phyloP scores from a whole-genome alignment of 2,329 filamentous ascomycete genomes.

The Talaromyces rugulosus region DNA sequence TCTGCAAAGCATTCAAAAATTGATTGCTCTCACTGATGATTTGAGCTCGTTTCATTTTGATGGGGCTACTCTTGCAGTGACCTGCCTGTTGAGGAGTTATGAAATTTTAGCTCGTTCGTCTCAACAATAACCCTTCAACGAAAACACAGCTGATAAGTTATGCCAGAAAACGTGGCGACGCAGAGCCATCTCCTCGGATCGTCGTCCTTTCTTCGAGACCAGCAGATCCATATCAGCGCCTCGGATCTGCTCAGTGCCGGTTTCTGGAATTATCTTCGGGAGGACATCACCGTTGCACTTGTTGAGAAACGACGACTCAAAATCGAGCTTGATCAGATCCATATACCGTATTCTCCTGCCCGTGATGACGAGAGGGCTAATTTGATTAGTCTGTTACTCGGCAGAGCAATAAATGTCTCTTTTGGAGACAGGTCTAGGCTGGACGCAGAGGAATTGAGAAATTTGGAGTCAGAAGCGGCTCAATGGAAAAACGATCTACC shows the following conservation, averaged over 20 bases:
- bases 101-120: conserved; percentile 44
- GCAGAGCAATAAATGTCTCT: conserved; percentile 40
- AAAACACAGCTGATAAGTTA: not conserved
- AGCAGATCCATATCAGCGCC: conserved; percentile 16
- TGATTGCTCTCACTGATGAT: conserved; percentile 35
- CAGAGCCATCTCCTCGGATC: conserved; percentile 47
- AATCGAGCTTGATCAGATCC: conserved; percentile 32
- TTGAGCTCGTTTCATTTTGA: conserved; percentile 26
- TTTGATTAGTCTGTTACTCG: conserved; percentile 40
- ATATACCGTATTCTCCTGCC: conserved; percentile 3
- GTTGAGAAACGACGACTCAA: conserved; percentile 41
- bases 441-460: conserved; percentile 10
- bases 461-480: conserved; percentile 18
- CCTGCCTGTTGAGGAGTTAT: conserved; percentile 47
- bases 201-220: conserved; percentile 40
- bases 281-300: conserved; percentile 53
- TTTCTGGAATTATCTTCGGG: conserved; percentile 51
- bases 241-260: conserved; percentile 37
- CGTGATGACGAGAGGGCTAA: conserved; percentile 37
- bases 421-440: conserved; percentile 20
- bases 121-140: not conserved
- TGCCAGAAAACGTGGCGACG: conserved; percentile 35
- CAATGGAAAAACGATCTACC: conserved; percentile 33
- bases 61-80: conserved; percentile 43
- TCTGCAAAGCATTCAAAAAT: conserved; percentile 33